A percentile compares a stretch with the other conserved stretches of the same genome.
Evolutionary conservation across 2,329 filamentous ascomycete species (phyloP).

Genomic region (Scedosporium dehoogii): DNA sequence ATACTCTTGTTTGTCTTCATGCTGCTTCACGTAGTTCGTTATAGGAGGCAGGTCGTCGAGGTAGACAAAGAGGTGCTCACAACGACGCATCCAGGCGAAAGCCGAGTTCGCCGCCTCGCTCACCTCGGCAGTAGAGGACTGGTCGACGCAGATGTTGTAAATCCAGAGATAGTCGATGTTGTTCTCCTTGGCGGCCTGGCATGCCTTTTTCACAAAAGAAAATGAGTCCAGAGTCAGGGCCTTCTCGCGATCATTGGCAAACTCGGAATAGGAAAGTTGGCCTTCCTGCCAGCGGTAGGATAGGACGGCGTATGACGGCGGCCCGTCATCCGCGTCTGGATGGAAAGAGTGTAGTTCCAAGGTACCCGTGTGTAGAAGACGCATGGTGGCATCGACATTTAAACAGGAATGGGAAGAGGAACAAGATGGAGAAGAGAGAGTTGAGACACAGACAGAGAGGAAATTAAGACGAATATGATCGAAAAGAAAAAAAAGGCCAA

Average conservation of each 20-base stretch:
- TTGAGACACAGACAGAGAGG: not conserved
- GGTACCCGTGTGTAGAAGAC: constrained; percentile 16
- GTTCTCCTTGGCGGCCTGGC: constrained; percentile 11
- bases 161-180: constrained; percentile 17
- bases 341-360: constrained; percentile 14
- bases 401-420: not conserved
- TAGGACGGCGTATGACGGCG: constrained; percentile 19
- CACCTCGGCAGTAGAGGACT: constrained; percentile 15
- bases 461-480: not conserved
- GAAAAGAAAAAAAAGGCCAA: not conserved
- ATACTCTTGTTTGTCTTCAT: not conserved
- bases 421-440: not conserved
- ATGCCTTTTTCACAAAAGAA: constrained; percentile 12
- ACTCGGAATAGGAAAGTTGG: constrained; percentile 16
- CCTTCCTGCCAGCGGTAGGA: constrained; percentile 20
- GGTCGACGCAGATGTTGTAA: constrained; percentile 20
- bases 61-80: constrained; percentile 12
- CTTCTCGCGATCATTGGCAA: constrained; percentile 8
- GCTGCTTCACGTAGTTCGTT: constrained; percentile 4
- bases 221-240: constrained; percentile 7
- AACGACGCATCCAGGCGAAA: constrained; percentile 14
- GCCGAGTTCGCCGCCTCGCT: constrained; percentile 17
- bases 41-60: constrained; percentile 13
- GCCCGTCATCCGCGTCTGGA: not conserved
- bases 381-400: constrained; percentile 12